A percentile compares a stretch with the other conserved stretches of the same genome.
phyloP scores from a whole-genome alignment of 805 yeast genomes.

The Dipodascopsis tothii region DNA sequence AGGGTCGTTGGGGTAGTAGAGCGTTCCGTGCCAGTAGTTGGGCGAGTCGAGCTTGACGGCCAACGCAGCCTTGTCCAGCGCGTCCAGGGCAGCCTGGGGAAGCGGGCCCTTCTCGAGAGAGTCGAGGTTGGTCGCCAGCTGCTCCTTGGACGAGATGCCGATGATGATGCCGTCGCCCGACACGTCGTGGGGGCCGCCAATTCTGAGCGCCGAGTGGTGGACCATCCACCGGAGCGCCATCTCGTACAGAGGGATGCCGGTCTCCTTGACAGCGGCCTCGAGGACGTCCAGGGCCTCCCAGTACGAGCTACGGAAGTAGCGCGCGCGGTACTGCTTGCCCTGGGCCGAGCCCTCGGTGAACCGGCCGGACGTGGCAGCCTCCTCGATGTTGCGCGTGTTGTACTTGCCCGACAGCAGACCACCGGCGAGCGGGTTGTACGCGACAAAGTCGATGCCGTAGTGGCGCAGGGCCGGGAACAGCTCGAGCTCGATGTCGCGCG shows the following conservation, averaged over 20 bases:
- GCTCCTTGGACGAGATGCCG: constrained; percentile 21
- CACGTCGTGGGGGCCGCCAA: constrained; percentile 1
- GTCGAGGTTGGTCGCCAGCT: constrained; percentile 20
- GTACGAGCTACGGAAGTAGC: constrained; percentile 23
- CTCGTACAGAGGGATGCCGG: constrained; percentile 18
- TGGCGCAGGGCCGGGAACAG: constrained; percentile 25
- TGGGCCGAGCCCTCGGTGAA: constrained; percentile 10
- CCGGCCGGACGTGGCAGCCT: constrained; percentile 20
- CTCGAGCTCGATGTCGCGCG: constrained; percentile 24
- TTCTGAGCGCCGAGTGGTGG: constrained; percentile 20
- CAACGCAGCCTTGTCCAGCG: constrained; percentile 26
- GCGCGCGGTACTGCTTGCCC: constrained; percentile 21
- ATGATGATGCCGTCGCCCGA: constrained; percentile 26
- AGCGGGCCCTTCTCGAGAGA: constrained; percentile 26
- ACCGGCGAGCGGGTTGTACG: constrained; percentile 28
- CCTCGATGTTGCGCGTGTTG: constrained; percentile 3
- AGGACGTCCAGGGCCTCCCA: constrained; percentile 23
- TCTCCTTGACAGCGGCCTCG: constrained; percentile 20
- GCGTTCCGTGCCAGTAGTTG: constrained; percentile 18
- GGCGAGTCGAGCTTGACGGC: constrained; percentile 23
- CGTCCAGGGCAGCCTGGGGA: constrained; percentile 21
- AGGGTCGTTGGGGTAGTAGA: constrained; percentile 1
- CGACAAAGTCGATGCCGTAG: constrained; percentile 22
- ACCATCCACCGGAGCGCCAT: constrained; percentile 27
- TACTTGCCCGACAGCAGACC: constrained; percentile 24